A percentile compares a stretch with the other conserved stretches of the same genome.
Evolutionary conservation across 495 filamentous ascomycete species (phyloP).

Genomic region (Melanomma pulvis-pyrius): DNA sequence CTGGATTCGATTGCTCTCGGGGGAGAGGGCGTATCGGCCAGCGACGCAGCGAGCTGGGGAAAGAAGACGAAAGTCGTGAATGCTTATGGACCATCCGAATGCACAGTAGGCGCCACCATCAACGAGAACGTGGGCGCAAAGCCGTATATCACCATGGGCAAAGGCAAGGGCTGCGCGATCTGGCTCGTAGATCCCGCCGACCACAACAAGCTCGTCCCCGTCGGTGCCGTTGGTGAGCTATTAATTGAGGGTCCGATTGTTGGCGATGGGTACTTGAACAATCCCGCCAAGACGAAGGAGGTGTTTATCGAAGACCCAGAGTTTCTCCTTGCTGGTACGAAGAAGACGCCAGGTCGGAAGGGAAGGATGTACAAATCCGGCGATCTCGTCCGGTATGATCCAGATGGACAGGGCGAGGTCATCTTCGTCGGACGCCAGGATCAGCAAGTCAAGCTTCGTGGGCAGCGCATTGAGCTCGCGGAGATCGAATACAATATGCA

Average conservation of each 20-base stretch:
- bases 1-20: constrained; percentile 21
- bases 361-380: constrained; percentile 70
- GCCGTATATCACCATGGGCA: constrained; percentile 47
- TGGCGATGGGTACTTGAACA: constrained; percentile 26
- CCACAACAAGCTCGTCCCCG: constrained; percentile 45
- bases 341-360: constrained; percentile 45
- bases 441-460: constrained; percentile 67
- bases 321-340: constrained; percentile 42
- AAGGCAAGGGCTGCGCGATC: constrained; percentile 48
- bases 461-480: constrained; percentile 66
- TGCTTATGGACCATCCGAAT: constrained; percentile 33
- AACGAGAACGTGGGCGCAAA: constrained; percentile 32
- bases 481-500: constrained; percentile 65
- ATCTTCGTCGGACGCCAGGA: constrained; percentile 65
- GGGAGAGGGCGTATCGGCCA: constrained; percentile 23
- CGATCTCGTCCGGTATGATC: constrained; percentile 63
- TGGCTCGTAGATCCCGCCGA: constrained; percentile 64
- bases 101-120: constrained; percentile 47
- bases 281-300: constrained; percentile 41
- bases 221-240: constrained; percentile 34
- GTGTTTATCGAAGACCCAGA: constrained; percentile 55
- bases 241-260: constrained; percentile 32
- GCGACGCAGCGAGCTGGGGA: constrained; percentile 21
- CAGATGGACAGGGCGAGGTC: constrained; percentile 57
- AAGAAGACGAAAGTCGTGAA: constrained; percentile 20